Evolutionary conservation across 2,329 filamentous ascomycete species (phyloP).

Genomic region (Aspergillus fumigatiaffinis): DNA sequence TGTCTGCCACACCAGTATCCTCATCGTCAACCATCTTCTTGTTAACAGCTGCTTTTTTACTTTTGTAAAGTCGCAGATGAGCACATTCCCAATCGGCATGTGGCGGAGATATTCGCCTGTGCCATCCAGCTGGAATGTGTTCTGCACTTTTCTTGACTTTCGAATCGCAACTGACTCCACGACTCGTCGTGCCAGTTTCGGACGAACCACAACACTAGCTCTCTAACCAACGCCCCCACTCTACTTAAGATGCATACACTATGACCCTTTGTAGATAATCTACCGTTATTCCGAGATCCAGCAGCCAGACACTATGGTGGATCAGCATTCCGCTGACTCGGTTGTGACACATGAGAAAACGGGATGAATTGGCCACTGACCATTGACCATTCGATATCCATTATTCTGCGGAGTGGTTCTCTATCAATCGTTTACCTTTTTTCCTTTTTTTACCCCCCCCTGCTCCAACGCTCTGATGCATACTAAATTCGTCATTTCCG

Average conservation of each 20-base stretch:
- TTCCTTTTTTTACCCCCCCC: background rate
- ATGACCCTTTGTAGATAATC: background rate
- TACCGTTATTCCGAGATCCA: slow-evolving; percentile 7
- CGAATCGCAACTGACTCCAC: background rate
- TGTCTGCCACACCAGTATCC: background rate
- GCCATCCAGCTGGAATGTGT: background rate
- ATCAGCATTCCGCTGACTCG: slow-evolving; percentile 4
- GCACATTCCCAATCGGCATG: background rate
- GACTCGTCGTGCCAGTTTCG: background rate
- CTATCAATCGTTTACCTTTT: background rate
- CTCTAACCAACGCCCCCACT: background rate
- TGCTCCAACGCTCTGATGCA: background rate
- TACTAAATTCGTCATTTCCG: background rate
- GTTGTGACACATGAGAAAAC: slow-evolving; percentile 7
- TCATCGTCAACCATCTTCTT: background rate
- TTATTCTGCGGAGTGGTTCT: slow-evolving; percentile 1
- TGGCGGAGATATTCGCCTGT: background rate
- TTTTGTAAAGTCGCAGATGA: background rate
- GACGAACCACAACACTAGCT: background rate
- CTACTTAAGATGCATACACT: background rate
- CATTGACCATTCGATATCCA: background rate
- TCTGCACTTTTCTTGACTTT: background rate
- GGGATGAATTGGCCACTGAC: background rate
- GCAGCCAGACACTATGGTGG: slow-evolving; percentile 3
- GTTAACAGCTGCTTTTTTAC: background rate